These are phyloP conservation scores for Aspergillus saccharolyticus DNA, from an alignment of 495 filamentous ascomycete species.

Conservation along the genomic window DNA sequence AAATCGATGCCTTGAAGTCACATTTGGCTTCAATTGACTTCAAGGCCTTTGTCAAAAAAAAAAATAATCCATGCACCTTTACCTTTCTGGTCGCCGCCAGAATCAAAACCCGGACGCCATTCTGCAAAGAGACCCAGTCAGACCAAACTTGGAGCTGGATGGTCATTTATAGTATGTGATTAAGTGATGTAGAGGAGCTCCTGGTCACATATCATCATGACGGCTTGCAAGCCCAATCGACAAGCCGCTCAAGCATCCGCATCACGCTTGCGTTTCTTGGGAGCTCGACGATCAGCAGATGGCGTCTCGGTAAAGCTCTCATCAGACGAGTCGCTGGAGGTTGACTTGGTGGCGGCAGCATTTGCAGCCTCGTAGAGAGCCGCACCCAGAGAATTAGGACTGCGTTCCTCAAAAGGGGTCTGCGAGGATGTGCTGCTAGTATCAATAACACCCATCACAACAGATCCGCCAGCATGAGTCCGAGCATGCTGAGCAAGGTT, in stretches of 20 bases:
- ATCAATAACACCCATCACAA: constrained; percentile 83
- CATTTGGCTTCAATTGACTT: background rate
- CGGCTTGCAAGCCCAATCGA: constrained; percentile 18
- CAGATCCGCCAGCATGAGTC: constrained; percentile 85
- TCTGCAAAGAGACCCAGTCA: constrained; percentile 28
- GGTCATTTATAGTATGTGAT: constrained; percentile 14
- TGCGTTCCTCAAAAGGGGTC: constrained; percentile 47
- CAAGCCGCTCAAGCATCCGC: constrained; percentile 27
- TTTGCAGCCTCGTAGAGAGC: constrained; percentile 73
- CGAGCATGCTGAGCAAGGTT: constrained; percentile 95
- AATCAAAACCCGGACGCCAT: constrained; percentile 41
- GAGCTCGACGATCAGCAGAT: constrained; percentile 42
- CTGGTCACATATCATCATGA: constrained; percentile 43
- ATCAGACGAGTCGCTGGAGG: constrained; percentile 49
- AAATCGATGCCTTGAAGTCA: constrained; percentile 2
- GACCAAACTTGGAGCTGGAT: constrained; percentile 15
- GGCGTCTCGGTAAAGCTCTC: constrained; percentile 40
- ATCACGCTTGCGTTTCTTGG: constrained; percentile 77
- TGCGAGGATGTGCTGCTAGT: constrained; percentile 49
- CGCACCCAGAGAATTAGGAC: constrained; percentile 59
- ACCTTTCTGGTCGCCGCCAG: constrained; percentile 25
- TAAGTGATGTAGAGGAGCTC: constrained; percentile 31
- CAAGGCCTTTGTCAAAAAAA: background rate
- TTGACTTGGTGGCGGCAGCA: constrained; percentile 52
- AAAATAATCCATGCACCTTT: constrained; percentile 24